These are phyloP conservation scores for Hymenochaete sp. DNA, from an alignment of 1,284 basidiomycete species.

Conservation along the genomic window DNA sequence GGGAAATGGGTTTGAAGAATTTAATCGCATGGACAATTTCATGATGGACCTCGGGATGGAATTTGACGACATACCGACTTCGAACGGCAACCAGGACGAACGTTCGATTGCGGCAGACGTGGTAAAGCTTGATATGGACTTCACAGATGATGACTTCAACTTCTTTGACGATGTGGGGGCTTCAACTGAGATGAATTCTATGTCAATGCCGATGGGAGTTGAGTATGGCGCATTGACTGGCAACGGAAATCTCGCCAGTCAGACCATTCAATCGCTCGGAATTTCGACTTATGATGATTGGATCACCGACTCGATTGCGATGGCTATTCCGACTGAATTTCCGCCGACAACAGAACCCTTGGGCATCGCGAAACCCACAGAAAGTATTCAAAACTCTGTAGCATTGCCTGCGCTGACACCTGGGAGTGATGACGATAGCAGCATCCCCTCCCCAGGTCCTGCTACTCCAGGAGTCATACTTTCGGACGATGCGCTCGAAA, in stretches of 20 bases:
- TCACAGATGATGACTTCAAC: constrained; percentile 74
- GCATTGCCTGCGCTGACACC: constrained; percentile 28
- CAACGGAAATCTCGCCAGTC: too few relatives aligned
- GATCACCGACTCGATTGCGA: too few relatives aligned
- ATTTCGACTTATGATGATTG: too few relatives aligned
- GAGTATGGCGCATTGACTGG: constrained; percentile 21
- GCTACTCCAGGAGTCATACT: constrained; percentile 42
- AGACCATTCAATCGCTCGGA: constrained; percentile 22
- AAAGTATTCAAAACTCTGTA: constrained; percentile 27
- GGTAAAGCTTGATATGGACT: too few relatives aligned
- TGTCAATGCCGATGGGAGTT: constrained; percentile 21
- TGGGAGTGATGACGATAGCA: constrained; percentile 34
- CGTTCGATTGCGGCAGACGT: too few relatives aligned
- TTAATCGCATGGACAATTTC: constrained; percentile 35
- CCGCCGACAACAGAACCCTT: too few relatives aligned
- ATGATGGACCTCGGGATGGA: constrained; percentile 36
- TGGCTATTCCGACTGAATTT: too few relatives aligned
- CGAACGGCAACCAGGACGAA: too few relatives aligned
- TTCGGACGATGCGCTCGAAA: constrained; percentile 16
- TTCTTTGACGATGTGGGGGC: constrained; percentile 53
- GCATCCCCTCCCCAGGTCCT: constrained; percentile 35
- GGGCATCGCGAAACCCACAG: constrained; percentile 20
- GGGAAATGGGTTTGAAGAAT: constrained; percentile 30
- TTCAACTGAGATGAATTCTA: constrained; percentile 17
- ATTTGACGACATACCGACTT: constrained; percentile 42